Conservation (phyloP, 768 basidiomycete genomes). For the Suillus occidentalis region DNA sequence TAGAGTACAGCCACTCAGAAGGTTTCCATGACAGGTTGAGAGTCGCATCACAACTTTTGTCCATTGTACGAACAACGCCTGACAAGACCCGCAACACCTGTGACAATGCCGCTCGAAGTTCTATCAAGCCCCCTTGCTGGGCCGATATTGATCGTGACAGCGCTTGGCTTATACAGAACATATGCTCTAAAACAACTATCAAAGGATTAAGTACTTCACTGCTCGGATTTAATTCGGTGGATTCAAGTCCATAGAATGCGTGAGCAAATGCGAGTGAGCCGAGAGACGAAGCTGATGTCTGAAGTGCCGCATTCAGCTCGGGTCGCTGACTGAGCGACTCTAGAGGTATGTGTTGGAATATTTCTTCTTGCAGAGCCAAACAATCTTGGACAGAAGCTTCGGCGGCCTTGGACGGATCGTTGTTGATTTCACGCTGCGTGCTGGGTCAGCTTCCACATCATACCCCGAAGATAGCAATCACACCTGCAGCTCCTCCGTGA, state of each 20-base stretch:
- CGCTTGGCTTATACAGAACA: constrained; percentile 45
- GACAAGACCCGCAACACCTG: constrained; percentile 51
- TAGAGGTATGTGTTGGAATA: constrained; percentile 51
- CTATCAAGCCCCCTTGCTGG: constrained; percentile 30
- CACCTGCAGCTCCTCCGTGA: constrained; percentile 67
- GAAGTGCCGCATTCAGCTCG: constrained; percentile 39
- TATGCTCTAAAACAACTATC: constrained; percentile 54
- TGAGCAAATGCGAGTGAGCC: constrained; percentile 58
- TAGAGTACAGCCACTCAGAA: constrained; percentile 54
- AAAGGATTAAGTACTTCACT: constrained; percentile 45
- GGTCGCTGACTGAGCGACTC: constrained; percentile 52
- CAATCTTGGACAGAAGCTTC: constrained; percentile 40
- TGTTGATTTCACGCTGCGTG: constrained; percentile 37
- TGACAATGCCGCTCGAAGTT: constrained; percentile 52
- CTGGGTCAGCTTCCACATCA: constrained; percentile 6
- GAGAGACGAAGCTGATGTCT: constrained; percentile 30
- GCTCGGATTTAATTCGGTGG: constrained; percentile 29
- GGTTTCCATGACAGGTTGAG: constrained; percentile 59
- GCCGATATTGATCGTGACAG: constrained; percentile 42
- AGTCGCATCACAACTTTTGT: constrained; percentile 30
- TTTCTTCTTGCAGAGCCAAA: constrained; percentile 52
- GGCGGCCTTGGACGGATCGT: constrained; percentile 35
- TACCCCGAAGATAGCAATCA: constrained; percentile 15
- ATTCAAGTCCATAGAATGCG: constrained; percentile 56
- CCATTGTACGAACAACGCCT: constrained; percentile 47